Evolutionary conservation across 2,329 filamentous ascomycete genomes (phyloP), one percentile per base, ranked within the genome.

Genomic region (Cadophora gregata): DNA sequence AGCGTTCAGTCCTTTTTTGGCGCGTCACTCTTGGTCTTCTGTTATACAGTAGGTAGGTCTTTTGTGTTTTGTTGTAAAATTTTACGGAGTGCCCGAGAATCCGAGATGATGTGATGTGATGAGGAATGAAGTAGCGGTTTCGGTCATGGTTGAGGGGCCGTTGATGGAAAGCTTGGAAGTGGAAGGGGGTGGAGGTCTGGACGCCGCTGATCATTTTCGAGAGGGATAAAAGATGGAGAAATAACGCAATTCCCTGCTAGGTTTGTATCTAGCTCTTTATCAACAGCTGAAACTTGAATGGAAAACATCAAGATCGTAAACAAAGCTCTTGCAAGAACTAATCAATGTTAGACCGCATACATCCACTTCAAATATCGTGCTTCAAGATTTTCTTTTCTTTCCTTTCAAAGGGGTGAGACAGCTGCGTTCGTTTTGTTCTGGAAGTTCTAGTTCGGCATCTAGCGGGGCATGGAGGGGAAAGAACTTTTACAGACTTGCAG

Each of bases 41-140:
- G n/a, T 21, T 47, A n/a, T n/a, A n/a, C n/a, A n/a, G n/a, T n/a
- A n/a, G n/a, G n/a, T n/a, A n/a, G 29, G 58, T 51, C 42, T 47
- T 47, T 19, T 21, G n/a, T 21, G n/a, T 47, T 21, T 7, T 42
- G 38, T 42, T 42, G 12, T 21, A 12, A 36, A 36, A 12, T 36
- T 5, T 48, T 21, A 65, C 59, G 64, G 64, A 50, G 33, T 58
- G 38, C 56, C 64, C 59, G 64, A 66, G 19, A 60, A 21, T 45
- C 50, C 24, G 45, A 31, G 33, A 27, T 16, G 24, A 14, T 64
- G 42, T 42, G 36, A 42, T 42, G 8, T 47, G 42, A 47, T 47
- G 38, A n/a, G 38, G 12, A 42, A 4, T 42, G 38, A 42, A 16
- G 38, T 42, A 42, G 31, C 5, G 5, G 31, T 42, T 12, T 31